Evolutionary conservation across 2,329 filamentous ascomycete genomes (phyloP), one percentile per base, ranked within the genome.

Genomic region (Ascochyta clinopodiicola): DNA sequence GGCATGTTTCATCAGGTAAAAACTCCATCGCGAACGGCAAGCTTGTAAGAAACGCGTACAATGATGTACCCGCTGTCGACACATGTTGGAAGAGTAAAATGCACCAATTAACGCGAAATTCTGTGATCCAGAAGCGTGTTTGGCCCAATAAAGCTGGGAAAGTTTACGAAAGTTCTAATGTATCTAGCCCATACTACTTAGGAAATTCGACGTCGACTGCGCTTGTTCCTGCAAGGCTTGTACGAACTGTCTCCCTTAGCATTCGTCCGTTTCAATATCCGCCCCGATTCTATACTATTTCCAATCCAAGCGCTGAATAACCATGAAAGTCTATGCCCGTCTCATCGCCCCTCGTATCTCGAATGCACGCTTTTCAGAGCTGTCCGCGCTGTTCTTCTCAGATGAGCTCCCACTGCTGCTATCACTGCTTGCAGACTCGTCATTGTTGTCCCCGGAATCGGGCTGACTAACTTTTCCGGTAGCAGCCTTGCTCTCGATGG

Each of bases 341-440:
- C 42, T 52, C 17, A 19, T 34, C 10, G 36, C 42, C n/a, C 42
- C 29, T 35, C 42, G 35, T 6, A 36, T 45, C 21, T 35, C 22
- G 42, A 51, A 51, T 22, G 35, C 29, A 27, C 27, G 49, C 49
- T 35, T 45, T 27, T 40, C 42, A 21, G 22, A 25, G 6, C 34
- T 19, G 5, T 25, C 29, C 22, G 35, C 40, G 22, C 49, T 32
- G 4, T 22, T 10, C 9, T 22, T 6, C 4, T 36, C 7, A 3
- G 9, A 43, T 2, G 21, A 35, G 9, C 35, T 37, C 15, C 22
- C 8, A 7, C 17, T n/a, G 39, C 25, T 32, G 32, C 25, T 38
- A 39, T 19, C 27, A 13, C 27, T 22, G 19, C 27, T 48, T 7
- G 36, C 24, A 10, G 27, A 39, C 2, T 25, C 13, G 6, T 25